phyloP scores from a whole-genome alignment of 805 yeast genomes.

The Cyberlindnera bimundalis region DNA sequence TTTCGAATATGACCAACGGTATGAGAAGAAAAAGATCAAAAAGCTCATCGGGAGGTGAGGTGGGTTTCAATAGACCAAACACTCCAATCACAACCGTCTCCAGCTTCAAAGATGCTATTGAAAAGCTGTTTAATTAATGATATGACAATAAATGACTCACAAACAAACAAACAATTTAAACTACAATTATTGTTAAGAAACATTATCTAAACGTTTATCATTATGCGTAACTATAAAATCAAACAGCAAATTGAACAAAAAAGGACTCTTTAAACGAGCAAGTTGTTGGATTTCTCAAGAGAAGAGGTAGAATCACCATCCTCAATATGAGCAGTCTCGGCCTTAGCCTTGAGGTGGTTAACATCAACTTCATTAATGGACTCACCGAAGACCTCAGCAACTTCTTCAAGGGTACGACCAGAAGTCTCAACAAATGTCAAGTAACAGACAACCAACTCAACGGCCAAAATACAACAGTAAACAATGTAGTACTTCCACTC shows the following conservation, averaged over 20 bases:
- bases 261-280: conserved; percentile 7
- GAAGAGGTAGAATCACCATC: conserved; percentile 12
- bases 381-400: conserved; percentile 35
- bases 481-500: conserved; percentile 37
- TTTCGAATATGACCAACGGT: conserved; percentile 7
- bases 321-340: conserved; percentile 18
- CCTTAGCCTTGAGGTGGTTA: conserved; percentile 17
- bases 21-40: neutral
- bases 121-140: conserved; percentile 1
- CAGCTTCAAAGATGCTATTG: conserved; percentile 4
- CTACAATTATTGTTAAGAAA: no score
- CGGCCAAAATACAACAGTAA: conserved; percentile 31
- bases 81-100: conserved; percentile 1
- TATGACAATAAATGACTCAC: neutral
- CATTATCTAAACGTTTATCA: neutral
- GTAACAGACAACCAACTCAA: conserved; percentile 30
- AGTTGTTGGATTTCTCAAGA: conserved; percentile 14
- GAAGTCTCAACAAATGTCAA: conserved; percentile 37
- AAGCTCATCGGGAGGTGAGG: neutral
- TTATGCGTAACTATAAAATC: neutral
- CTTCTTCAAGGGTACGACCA: conserved; percentile 38
- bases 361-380: conserved; percentile 17
- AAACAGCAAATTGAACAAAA: neutral
- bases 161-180: neutral
- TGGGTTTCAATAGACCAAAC: conserved; percentile 4